These are phyloP conservation scores for Thymus quinquecostatus DNA, from an alignment of 257 asterid species.

Conservation along the genomic window DNA sequence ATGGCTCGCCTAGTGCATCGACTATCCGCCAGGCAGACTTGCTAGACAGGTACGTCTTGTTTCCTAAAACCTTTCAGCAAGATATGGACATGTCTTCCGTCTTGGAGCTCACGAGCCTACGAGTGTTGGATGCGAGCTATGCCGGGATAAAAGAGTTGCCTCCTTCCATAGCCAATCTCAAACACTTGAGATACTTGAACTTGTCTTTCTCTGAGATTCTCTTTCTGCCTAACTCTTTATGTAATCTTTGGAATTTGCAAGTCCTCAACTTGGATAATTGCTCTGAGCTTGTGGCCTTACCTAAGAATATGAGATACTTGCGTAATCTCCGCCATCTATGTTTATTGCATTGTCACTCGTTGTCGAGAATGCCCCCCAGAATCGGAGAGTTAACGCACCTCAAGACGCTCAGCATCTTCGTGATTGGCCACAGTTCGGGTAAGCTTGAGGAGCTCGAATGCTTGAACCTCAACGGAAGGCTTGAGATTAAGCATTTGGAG, in stretches of 20 bases:
- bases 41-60: background rate
- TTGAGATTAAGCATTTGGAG: no score
- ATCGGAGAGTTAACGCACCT: no score
- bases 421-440: no score
- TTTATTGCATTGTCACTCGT: background rate
- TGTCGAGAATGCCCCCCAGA: no score
- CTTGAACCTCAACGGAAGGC: no score
- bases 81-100: background rate
- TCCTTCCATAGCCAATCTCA: slow-evolving; percentile 25
- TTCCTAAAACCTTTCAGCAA: slow-evolving; percentile 19
- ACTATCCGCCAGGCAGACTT: background rate
- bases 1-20: no score
- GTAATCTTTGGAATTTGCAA: slow-evolving; percentile 42
- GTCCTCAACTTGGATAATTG: slow-evolving; percentile 33
- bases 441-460: no score
- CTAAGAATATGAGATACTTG: slow-evolving; percentile 30
- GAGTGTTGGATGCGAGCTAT: slow-evolving; percentile 19
- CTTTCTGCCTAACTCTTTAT: slow-evolving; percentile 33
- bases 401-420: no score
- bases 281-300: slow-evolving; percentile 17
- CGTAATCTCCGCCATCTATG: slow-evolving; percentile 35
- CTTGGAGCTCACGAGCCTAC: slow-evolving; percentile 1
- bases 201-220: background rate
- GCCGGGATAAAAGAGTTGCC: background rate
- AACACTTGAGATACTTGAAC: slow-evolving; percentile 34